These are phyloP conservation scores for Oldenlandia corymbosa DNA, from an alignment of 257 asterid species.

Conservation along the genomic window DNA sequence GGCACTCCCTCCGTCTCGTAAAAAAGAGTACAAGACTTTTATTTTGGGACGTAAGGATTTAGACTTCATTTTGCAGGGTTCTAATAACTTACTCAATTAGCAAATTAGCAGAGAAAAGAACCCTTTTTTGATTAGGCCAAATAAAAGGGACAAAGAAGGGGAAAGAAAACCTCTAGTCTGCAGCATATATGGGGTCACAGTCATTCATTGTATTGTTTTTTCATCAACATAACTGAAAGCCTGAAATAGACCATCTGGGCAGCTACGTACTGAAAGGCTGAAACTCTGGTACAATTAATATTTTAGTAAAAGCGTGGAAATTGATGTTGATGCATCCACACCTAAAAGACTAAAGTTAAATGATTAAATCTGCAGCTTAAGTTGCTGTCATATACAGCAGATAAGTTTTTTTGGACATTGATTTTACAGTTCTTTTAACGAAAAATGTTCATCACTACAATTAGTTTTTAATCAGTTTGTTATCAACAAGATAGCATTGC, in stretches of 20 bases:
- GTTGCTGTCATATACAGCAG: neutral
- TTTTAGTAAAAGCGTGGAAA: conserved; percentile 1
- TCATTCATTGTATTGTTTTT: conserved; percentile 8
- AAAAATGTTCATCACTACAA: too few relatives aligned
- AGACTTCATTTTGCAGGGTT: too few relatives aligned
- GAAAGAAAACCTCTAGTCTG: neutral
- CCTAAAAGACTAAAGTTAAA: neutral
- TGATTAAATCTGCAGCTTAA: neutral
- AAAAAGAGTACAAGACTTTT: too few relatives aligned
- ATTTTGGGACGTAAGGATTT: too few relatives aligned
- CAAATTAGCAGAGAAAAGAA: too few relatives aligned
- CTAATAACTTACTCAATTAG: too few relatives aligned
- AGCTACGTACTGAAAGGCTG: conserved; percentile 9
- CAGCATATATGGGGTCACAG: neutral
- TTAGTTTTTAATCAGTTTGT: too few relatives aligned
- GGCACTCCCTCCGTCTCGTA: too few relatives aligned
- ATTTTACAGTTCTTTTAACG: too few relatives aligned
- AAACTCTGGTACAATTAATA: conserved; percentile 7
- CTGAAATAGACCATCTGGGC: conserved; percentile 1
- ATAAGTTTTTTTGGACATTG: too few relatives aligned
- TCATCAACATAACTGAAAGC: conserved; percentile 12
- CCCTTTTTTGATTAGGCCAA: neutral
- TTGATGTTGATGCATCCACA: conserved; percentile 14
- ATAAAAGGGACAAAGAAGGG: neutral
- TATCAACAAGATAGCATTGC: neutral